Conservation (phyloP, 2,329 filamentous ascomycete species). For the Dothideomycetes sp. region DNA sequence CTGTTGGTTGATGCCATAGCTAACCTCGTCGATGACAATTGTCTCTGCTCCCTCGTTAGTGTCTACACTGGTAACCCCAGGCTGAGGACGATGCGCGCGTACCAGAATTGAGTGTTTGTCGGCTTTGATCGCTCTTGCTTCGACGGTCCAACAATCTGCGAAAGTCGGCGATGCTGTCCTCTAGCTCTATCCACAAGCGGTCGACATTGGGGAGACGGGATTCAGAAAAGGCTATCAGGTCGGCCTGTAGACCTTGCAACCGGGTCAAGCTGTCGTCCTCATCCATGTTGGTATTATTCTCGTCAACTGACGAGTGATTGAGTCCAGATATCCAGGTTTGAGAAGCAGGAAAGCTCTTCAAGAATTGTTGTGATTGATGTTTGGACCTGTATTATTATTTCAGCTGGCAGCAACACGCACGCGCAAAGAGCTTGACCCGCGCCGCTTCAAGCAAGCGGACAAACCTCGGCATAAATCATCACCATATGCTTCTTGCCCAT, state of each 20-base stretch:
- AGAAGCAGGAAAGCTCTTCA: not conserved
- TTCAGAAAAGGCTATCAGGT: conserved; percentile 69
- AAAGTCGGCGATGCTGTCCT: conserved; percentile 58
- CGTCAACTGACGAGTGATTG: conserved; percentile 5
- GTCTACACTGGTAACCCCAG: conserved; percentile 8
- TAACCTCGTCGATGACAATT: conserved; percentile 59
- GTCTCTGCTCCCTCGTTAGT: conserved; percentile 54
- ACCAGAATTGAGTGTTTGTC: conserved; percentile 62
- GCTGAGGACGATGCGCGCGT: conserved; percentile 22
- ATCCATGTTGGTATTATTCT: conserved; percentile 48
- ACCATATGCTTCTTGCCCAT: no score
- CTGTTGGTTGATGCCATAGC: conserved; percentile 74
- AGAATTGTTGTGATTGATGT: conserved; percentile 3
- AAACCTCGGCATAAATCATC: no score
- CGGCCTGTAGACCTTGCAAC: conserved; percentile 76
- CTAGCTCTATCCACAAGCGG: conserved; percentile 57
- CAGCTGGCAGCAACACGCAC: conserved; percentile 12
- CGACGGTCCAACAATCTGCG: conserved; percentile 66
- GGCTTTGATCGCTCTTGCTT: conserved; percentile 63
- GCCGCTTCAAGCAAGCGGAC: no score
- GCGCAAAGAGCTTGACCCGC: conserved; percentile 9
- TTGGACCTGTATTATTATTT: no score
- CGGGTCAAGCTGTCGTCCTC: conserved; percentile 63
- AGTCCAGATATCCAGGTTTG: conserved; percentile 1
- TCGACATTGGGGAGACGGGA: conserved; percentile 61